These are phyloP conservation scores for Podospora anserina DNA, from an alignment of 495 filamentous ascomycete species.

Conservation along the genomic window DNA sequence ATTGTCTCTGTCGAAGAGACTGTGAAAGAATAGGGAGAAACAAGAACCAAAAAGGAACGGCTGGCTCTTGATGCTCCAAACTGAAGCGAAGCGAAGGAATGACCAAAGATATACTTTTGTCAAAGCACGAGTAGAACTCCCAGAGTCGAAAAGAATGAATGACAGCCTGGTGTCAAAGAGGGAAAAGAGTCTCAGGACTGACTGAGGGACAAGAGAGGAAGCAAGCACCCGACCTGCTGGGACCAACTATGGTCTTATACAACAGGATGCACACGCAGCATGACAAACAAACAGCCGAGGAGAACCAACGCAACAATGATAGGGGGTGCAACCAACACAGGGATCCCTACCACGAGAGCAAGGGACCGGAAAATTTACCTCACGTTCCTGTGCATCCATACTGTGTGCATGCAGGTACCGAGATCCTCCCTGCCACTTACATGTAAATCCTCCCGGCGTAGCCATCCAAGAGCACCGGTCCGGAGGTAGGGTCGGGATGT, in stretches of 20 bases:
- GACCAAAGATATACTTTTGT: neutral
- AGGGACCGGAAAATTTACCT: constrained; percentile 1
- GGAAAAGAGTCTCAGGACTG: neutral
- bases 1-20: constrained; percentile 10
- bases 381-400: neutral
- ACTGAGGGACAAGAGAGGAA: neutral
- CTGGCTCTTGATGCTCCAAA: neutral
- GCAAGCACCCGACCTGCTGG: neutral
- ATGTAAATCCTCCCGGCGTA: neutral
- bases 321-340: neutral
- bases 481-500: neutral
- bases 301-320: neutral
- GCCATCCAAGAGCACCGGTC: neutral
- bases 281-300: neutral
- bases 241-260: constrained; percentile 1
- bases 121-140: neutral
- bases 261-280: neutral
- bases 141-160: neutral
- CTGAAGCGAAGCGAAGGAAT: neutral
- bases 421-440: neutral
- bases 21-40: neutral
- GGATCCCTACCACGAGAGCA: neutral
- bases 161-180: neutral
- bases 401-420: neutral
- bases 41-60: constrained; percentile 1